Conservation (phyloP, 1,284 basidiomycete genomes). For the Cerrena zonata region DNA sequence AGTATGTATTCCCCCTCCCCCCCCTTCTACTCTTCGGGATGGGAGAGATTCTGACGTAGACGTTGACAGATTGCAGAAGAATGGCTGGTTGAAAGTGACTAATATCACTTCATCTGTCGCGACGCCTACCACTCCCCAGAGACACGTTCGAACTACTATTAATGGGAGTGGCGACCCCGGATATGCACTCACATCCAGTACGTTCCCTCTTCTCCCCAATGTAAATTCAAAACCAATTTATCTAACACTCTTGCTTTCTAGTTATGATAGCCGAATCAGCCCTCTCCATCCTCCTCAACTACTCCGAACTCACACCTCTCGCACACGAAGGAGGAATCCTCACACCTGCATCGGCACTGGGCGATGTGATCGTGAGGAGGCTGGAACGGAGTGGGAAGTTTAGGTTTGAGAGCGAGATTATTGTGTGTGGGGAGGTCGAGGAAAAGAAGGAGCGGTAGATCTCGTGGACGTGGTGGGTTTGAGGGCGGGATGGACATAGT, state of each 20-base stretch:
- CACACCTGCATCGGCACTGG: constrained; percentile 74
- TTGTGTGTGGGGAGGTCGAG: constrained; percentile 14
- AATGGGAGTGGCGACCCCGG: constrained; percentile 75
- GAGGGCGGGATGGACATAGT: too few species aligned
- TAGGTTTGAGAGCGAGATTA: constrained; percentile 47
- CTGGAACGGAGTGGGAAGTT: constrained; percentile 52
- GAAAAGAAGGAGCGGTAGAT: background rate
- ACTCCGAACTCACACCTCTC: constrained; percentile 45
- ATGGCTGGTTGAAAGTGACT: constrained; percentile 51
- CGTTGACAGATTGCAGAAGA: constrained; percentile 42
- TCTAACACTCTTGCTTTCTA: constrained; percentile 25
- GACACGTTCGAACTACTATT: constrained; percentile 57
- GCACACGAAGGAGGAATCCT: constrained; percentile 68
- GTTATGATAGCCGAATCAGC: constrained; percentile 76
- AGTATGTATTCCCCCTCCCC: constrained; percentile 35
- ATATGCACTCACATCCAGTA: constrained; percentile 64
- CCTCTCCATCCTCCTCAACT: constrained; percentile 55
- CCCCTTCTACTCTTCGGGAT: background rate
- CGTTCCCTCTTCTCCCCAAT: constrained; percentile 17
- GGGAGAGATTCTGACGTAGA: too few species aligned
- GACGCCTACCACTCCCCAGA: constrained; percentile 36
- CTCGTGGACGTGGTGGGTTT: too few species aligned
- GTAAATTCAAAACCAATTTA: background rate
- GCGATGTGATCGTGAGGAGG: constrained; percentile 63
- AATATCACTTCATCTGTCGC: constrained; percentile 50